Base-by-base conservation (phyloP, 1,284 basidiomycete species). In the Irpex lacteus region DNA sequence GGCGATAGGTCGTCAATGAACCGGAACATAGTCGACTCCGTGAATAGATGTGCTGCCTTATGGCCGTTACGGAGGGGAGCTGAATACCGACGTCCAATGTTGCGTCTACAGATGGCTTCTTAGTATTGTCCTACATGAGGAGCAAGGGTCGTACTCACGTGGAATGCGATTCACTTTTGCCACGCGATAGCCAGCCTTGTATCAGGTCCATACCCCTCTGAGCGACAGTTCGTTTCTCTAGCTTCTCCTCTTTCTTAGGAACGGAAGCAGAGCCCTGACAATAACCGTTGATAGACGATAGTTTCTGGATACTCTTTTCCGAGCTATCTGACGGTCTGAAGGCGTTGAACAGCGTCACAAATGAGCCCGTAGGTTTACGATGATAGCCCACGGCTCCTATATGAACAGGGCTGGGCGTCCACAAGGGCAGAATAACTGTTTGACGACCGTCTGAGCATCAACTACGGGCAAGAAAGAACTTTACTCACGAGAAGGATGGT, bases 321-420 rank as follows among this genome's bases (percentile, higher is more conserved):
- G 72, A 70, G 4, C 80, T 75, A 61, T 78, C 77, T 13, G 75
- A 68, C 1, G 88, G 87, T 52, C 81, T 74, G 64, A 86, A 80
- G 0, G 87, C 82, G 72, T 91, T 90, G 75, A 92, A 87, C 1
- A 93, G 78, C 15, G 86, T 87, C 36, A 90, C 75, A 68, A 94
- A 94, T 34, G 75, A 72, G 1, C 91, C 91, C 11, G 73, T 74
- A 0, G 86, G 82, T 66, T 85, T 89, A 19, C 78, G 78, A 34
- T 91, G 76, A 71, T 89, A 93, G 4, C 91, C 92, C 1, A 94
- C 85, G 0, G 87, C 84, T 4, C 91, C 92, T 0, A 93, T 73
- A 13, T 78, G 71, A 1, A 93, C 81, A 1, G 70, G 77, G 0
- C 80, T 74, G 0, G 92, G 92, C 1, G 80, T 79, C 91, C 90